phyloP scores from a whole-genome alignment of 352 stramenopile species.

The Nothophytophthora sp. region DNA sequence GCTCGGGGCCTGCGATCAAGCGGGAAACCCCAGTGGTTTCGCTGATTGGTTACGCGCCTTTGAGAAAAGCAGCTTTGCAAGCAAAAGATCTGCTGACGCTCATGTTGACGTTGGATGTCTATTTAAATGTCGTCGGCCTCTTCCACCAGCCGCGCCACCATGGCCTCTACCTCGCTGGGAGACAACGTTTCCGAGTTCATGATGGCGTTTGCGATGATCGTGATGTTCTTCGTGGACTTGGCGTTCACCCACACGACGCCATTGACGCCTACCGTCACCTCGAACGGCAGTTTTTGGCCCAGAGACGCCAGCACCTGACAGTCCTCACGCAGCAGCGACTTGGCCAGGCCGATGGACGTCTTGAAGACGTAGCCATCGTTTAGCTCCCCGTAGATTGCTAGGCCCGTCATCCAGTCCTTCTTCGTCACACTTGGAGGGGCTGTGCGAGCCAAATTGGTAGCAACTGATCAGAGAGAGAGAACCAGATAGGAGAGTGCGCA shows the following conservation, averaged over 20 bases:
- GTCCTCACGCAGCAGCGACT: conserved; percentile 72
- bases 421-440: conserved; percentile 81
- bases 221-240: conserved; percentile 78
- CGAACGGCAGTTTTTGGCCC: conserved; percentile 88
- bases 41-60: no score
- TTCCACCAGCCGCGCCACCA: conserved; percentile 75
- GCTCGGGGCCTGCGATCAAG: no score
- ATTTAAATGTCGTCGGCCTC: conserved; percentile 52
- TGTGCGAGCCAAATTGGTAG: conserved; percentile 26
- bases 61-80: no score
- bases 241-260: conserved; percentile 96
- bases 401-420: conserved; percentile 99
- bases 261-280: conserved; percentile 96
- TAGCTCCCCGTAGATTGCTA: conserved; percentile 96
- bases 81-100: no score
- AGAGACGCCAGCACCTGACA: conserved; percentile 86
- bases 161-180: conserved; percentile 66
- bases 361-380: conserved; percentile 93
- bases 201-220: conserved; percentile 87
- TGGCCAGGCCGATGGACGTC: conserved; percentile 79
- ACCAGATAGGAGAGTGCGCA: no score
- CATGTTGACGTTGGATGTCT: no score
- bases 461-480: no score
- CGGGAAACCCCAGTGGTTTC: no score
- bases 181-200: conserved; percentile 90